Percentiles rank a stretch among this genome's conserved stretches.
Conservation (phyloP, 2,329 filamentous ascomycete genomes). For the Sarocladium oryzae region DNA sequence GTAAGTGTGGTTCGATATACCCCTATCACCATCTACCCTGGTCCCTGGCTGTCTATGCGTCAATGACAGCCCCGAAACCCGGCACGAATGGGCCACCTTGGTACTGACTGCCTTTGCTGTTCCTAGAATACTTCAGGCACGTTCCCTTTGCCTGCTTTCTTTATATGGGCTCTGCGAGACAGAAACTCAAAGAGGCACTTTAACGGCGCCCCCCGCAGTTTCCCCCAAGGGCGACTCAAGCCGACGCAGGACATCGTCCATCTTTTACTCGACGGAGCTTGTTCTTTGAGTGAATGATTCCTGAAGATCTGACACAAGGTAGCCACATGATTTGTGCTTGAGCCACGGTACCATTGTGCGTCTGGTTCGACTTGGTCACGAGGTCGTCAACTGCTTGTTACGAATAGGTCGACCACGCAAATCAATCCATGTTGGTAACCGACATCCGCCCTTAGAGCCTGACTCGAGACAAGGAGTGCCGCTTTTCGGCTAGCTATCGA, state of each 20-base stretch:
- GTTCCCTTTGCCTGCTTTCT: background rate
- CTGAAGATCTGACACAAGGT: background rate
- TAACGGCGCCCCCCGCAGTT: too few relatives aligned
- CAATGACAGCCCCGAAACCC: background rate
- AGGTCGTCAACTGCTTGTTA: too few relatives aligned
- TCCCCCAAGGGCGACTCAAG: too few relatives aligned
- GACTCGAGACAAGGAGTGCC: background rate
- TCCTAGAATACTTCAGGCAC: background rate
- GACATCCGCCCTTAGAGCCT: background rate
- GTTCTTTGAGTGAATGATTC: background rate
- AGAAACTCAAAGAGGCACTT: too few relatives aligned
- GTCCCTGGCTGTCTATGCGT: constrained; percentile 6
- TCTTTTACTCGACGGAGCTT: background rate
- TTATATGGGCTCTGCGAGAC: background rate
- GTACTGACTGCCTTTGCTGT: constrained; percentile 2
- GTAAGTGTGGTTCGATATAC: constrained; percentile 4
- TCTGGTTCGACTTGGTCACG: too few relatives aligned
- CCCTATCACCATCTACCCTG: constrained; percentile 1
- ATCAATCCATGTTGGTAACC: background rate
- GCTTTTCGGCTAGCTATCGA: background rate
- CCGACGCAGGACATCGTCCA: too few relatives aligned
- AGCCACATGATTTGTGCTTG: background rate
- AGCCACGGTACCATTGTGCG: too few relatives aligned
- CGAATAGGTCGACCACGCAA: too few relatives aligned
- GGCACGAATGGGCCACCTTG: background rate